Evolutionary conservation across 1,284 basidiomycete genomes (phyloP), one percentile per base, ranked within the genome.

Genomic region (Cutaneotrichosporon cyanovorans): DNA sequence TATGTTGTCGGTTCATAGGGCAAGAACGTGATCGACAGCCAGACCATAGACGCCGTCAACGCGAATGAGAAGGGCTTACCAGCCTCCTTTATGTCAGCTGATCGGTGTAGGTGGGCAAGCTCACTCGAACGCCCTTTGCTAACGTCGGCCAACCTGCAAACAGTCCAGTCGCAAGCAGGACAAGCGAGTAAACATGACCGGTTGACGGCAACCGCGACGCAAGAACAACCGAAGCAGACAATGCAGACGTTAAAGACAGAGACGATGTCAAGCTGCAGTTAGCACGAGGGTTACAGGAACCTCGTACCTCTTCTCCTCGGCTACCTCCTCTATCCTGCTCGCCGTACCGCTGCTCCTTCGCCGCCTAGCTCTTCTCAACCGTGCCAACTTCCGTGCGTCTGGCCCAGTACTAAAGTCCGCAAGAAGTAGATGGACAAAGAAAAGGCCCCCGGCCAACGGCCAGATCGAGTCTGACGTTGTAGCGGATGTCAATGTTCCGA

Each of bases 391-490:
- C n/a, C 66, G 57, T 32, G 51, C 54, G 53, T 65, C 70, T 16
- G 55, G 50, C 1, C 65, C 66, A 59, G 65, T 77, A 65, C 61
- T 62, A 60, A 85, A 87, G 68, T 87, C 83, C 4, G 80, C 81
- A 11, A 87, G 66, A 31, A 83, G 69, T 5, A 80, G 71, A 62
- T 83, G 81, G 34, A 83, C 68, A 34, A 75, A 68, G 59, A 85
- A 81, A 28, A 89, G 74, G 55, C 73, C 73, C 12, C 79, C 78
- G 38, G 87, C 81, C 37, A 97, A 73, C 7, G 92, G 92, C 90
- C 91, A 97, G 57, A 97, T 95, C 21, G 89, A 91, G 68, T 98
- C 95, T 12, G 84, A 86, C 16, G 93, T 96, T 0, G 92, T 97
- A 8, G 92, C 87, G 34, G 88, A 87, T 11, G 90, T 95, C 57